Percentiles rank a stretch among this genome's conserved stretches.
Conservation (phyloP, 2,329 filamentous ascomycete species). For the Hypomyces rosellus region DNA sequence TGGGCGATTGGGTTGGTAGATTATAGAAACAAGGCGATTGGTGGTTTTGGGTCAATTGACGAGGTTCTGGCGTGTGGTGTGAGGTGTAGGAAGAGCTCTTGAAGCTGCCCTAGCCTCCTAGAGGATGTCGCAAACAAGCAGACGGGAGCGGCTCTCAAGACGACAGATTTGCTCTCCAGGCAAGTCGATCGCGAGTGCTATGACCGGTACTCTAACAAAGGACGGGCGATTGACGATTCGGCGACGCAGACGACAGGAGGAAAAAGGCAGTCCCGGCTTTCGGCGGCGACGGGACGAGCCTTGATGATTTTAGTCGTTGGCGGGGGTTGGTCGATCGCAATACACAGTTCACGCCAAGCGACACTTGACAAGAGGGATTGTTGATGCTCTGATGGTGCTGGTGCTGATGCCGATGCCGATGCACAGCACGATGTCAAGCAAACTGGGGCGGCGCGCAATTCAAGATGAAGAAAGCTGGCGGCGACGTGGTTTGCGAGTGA, state of each 20-base stretch:
- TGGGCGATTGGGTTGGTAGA: slow-evolving; percentile 23
- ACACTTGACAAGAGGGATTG: slow-evolving; percentile 9
- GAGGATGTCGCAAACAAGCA: no score
- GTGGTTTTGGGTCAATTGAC: background rate
- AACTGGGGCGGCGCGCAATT: background rate
- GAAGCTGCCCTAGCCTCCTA: no score
- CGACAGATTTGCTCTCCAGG: no score
- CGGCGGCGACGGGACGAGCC: no score
- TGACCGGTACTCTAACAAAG: no score
- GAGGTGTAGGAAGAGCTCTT: background rate
- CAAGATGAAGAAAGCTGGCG: background rate
- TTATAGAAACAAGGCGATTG: background rate
- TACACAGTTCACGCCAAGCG: background rate
- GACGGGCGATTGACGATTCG: no score
- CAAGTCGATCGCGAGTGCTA: no score
- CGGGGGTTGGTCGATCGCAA: slow-evolving; percentile 10
- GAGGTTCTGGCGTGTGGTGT: background rate
- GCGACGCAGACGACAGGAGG: no score
- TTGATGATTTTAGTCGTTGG: background rate
- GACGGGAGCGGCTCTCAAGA: no score
- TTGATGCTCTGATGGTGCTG: background rate
- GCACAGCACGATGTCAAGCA: no score
- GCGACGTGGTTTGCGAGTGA: slow-evolving; percentile 1
- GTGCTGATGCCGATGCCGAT: background rate
- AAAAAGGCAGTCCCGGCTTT: no score